Conservation (phyloP, 108 stramenopile genomes). For the Phaeodactylum tricornutum region DNA sequence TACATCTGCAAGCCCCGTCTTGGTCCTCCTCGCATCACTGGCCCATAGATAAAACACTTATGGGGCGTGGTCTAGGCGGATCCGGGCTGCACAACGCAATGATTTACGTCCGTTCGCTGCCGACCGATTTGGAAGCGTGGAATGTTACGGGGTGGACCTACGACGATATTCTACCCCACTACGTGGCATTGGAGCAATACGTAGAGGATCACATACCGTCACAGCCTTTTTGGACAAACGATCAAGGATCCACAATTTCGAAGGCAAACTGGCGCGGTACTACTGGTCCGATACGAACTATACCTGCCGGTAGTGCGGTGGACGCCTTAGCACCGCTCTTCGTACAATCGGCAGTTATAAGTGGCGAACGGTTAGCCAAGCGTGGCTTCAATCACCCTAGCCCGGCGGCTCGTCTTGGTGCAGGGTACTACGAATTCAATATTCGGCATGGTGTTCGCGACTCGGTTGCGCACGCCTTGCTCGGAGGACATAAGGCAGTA, state of each 20-base stretch:
- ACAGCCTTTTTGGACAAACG: neutral
- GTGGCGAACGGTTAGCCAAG: conserved; percentile 5
- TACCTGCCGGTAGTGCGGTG: neutral
- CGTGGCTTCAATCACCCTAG: conserved; percentile 13
- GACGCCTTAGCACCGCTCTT: conserved; percentile 12
- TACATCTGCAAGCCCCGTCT: conserved; percentile 4
- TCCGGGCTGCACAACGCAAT: conserved; percentile 17
- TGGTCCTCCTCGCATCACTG: conserved; percentile 6
- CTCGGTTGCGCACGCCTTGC: conserved; percentile 14
- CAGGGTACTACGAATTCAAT: conserved; percentile 20
- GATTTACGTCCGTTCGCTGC: conserved; percentile 15
- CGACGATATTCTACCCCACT: conserved; percentile 5
- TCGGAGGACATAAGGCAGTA: neutral
- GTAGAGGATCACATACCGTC: neutral
- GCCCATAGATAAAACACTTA: conserved; percentile 7
- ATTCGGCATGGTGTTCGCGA: conserved; percentile 10
- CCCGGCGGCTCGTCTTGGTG: conserved; percentile 3
- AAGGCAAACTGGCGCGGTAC: conserved; percentile 2
- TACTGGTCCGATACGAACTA: conserved; percentile 9
- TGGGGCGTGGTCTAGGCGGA: conserved; percentile 12
- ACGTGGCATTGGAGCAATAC: conserved; percentile 7
- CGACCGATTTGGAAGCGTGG: conserved; percentile 9
- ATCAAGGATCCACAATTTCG: neutral
- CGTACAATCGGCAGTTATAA: neutral
- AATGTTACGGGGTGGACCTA: conserved; percentile 9